Evolutionary conservation across 2,329 filamentous ascomycete species (phyloP).

Genomic region (Colletotrichum chrysophilum): DNA sequence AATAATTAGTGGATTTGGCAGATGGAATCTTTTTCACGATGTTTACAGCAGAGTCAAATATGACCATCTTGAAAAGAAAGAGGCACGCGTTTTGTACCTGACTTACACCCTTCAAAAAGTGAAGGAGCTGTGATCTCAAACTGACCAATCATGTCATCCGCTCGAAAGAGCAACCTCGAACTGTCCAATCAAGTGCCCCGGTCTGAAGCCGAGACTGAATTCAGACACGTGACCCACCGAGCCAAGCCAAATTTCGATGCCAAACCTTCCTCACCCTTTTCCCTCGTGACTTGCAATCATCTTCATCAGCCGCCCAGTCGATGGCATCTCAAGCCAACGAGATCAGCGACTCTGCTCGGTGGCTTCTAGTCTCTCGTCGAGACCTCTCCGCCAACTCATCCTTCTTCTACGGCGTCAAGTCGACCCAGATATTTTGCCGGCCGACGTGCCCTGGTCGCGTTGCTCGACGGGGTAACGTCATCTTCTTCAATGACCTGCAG

Average conservation of each 20-base stretch:
- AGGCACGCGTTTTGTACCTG: not conserved
- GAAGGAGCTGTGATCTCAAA: not conserved
- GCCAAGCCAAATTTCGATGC: not conserved
- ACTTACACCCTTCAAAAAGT: not conserved
- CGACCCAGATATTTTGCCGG: not conserved
- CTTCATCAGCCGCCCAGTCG: not conserved
- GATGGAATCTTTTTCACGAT: not conserved
- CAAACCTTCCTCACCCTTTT: not conserved
- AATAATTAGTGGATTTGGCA: not conserved
- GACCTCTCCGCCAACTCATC: not conserved
- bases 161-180: not conserved
- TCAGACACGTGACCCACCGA: not conserved
- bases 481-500: not conserved
- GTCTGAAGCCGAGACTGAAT: not conserved
- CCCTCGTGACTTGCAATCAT: not conserved
- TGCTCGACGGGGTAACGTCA: not conserved
- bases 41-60: not conserved
- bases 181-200: not conserved
- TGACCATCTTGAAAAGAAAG: not conserved
- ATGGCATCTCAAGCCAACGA: not conserved
- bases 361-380: not conserved
- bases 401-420: not conserved
- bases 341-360: not conserved
- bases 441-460: not conserved
- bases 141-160: not conserved